Evolutionary conservation across 1,284 basidiomycete species (phyloP), one percentile per base, ranked within the genome.

Genomic region (Trametes pubescens): DNA sequence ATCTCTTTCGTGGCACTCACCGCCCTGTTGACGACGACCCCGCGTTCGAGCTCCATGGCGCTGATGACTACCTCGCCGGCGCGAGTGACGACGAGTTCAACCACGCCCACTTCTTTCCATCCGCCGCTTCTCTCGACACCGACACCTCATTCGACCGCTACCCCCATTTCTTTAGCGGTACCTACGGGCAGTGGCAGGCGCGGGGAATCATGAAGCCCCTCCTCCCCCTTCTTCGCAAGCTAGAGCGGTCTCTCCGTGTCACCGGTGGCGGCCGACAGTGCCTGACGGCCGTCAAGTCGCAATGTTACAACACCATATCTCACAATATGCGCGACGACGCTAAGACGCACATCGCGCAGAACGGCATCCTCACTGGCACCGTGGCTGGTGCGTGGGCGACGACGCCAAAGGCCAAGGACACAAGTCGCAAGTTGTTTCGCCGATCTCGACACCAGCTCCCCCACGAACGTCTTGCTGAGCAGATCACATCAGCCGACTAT

Each of bases 121-220:
- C 22, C 47, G 24, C 47, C 47, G 22, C 13, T 32, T 32, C 29
- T 32, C 29, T 32, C 47, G n/a, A 44, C 43, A 16, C 11, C 48
- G 14, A 51, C 40, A 14, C 34, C 11, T 18, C 43, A 11, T 44
- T n/a, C 54, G 10, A 43, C 29, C 13, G 24, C 26, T 57, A 57
- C 56, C 56, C 56, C 4, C 56, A 49, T 8, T 57, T 47, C 47
- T 57, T 24, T 21, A 38, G 34, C 32, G 22, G 34, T 2, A 24
- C 22, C 21, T 14, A 49, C 32, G 56, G 56, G 7, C 56, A 57
- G 40, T 52, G 51, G 51, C 51, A 52, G 34, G 51, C 51, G n/a
- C 21, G n/a, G 8, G 51, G 51, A 10, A 13, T 49, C 56, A 49
- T 49, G 11, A n/a, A 13, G 6, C 46, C 56, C 34, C 2, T 57